These are phyloP conservation scores for Collybiopsis confluens DNA, from an alignment of 768 basidiomycete species.

Conservation along the genomic window DNA sequence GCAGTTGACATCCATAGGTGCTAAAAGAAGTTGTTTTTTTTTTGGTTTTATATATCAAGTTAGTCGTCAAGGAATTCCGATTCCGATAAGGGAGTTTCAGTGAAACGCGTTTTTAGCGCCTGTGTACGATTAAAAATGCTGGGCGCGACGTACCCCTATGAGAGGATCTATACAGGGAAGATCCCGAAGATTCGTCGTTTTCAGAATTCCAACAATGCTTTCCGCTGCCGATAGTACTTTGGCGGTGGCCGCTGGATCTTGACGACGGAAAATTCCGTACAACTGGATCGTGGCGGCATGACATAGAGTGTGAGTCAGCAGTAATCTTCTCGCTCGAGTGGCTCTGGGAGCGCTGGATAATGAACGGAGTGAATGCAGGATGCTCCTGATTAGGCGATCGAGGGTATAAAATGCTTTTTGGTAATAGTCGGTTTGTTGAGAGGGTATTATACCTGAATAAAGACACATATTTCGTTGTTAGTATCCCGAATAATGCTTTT, in stretches of 20 bases:
- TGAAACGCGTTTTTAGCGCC: too few relatives aligned
- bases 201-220: constrained; percentile 10
- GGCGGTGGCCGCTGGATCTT: background rate
- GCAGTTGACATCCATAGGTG: background rate
- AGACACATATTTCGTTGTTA: background rate
- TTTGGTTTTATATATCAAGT: too few relatives aligned
- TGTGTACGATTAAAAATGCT: background rate
- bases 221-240: constrained; percentile 7
- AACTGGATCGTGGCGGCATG: constrained; percentile 13
- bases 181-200: constrained; percentile 7
- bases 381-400: constrained; percentile 9
- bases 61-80: too few relatives aligned
- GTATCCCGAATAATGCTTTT: too few relatives aligned
- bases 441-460: background rate
- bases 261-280: constrained; percentile 10
- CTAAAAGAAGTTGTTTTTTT: too few relatives aligned
- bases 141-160: constrained; percentile 9
- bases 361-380: constrained; percentile 6
- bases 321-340: constrained; percentile 1
- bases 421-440: background rate
- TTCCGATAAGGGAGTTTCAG: too few relatives aligned
- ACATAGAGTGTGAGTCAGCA: constrained; percentile 12
- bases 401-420: constrained; percentile 9
- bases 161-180: constrained; percentile 14
- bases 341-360: background rate